phyloP scores from a whole-genome alignment of 768 basidiomycete species.

The Phaeolepiota aurea region DNA sequence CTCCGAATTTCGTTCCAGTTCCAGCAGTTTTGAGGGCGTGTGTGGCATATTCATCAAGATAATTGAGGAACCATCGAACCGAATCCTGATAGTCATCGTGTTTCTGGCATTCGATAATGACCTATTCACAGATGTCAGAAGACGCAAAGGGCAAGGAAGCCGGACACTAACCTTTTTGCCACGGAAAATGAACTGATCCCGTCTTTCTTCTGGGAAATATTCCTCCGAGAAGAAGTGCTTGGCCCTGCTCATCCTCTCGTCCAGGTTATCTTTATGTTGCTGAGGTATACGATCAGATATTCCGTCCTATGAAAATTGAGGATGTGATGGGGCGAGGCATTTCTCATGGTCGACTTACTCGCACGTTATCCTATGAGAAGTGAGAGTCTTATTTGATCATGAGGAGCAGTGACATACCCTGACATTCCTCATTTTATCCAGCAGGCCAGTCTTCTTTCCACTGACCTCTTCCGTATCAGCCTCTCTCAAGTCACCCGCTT shows the following conservation, averaged over 20 bases:
- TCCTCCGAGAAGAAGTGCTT: slow-evolving; percentile 71
- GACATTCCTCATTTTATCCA: slow-evolving; percentile 21
- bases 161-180: slow-evolving; percentile 68
- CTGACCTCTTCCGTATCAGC: slow-evolving; percentile 6
- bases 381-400: neutral
- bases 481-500: slow-evolving; percentile 5
- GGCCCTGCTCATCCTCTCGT: slow-evolving; percentile 47
- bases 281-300: slow-evolving; percentile 52
- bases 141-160: neutral
- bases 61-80: slow-evolving; percentile 63
- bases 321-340: neutral
- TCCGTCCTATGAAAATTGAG: slow-evolving; percentile 12
- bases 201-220: slow-evolving; percentile 83
- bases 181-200: slow-evolving; percentile 90
- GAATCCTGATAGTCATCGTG: slow-evolving; percentile 86
- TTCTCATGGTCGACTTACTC: no score
- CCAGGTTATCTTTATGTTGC: slow-evolving; percentile 51
- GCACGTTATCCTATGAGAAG: slow-evolving; percentile 14
- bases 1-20: slow-evolving; percentile 12
- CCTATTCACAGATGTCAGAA: slow-evolving; percentile 23
- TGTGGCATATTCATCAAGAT: slow-evolving; percentile 51
- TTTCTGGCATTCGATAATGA: slow-evolving; percentile 86
- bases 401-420: slow-evolving; percentile 6
- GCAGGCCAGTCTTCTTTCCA: slow-evolving; percentile 23
- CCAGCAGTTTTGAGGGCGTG: slow-evolving; percentile 30